Evolutionary conservation across 2,329 filamentous ascomycete species (phyloP), one percentile per base, ranked within the genome.

Genomic region (Onygena corvina): DNA sequence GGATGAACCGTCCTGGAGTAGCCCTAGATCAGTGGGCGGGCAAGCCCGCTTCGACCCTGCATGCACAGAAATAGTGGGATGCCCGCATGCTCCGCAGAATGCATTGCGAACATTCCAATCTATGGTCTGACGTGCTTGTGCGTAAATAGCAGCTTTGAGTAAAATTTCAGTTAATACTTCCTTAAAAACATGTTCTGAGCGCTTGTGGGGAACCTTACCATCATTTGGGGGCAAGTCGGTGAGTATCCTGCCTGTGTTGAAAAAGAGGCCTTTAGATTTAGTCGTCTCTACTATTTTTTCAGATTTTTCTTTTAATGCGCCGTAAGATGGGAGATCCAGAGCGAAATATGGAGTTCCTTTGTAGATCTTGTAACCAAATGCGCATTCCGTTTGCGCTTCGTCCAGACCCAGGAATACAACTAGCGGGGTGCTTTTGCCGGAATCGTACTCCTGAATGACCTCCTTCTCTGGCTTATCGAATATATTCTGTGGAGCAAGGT

Each of bases 31-130:
- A 5, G 59, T 69, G 7, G 68, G 67, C 42, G 69, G 69, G 52
- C 66, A 72, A 20, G 62, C 60, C 29, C 70, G 66, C 56, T 73
- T 72, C 12, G 64, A 67, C 30, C 68, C 68, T 4, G 64, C 69
- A 52, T 73, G 68, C 9, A 65, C 57, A 14, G 60, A 62, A 11
- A 95, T 71, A 0, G 88, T 96, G 20, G 77, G 80, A 60, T 85
- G 77, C 29, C 92, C 90, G 67, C 92, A 98, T 50, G 83, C 83
- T 27, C 81, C 88, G 66, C 92, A 98, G 73, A 87, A 98, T 25
- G 83, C 84, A 67, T 94, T 94, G 47, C 90, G 84, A 21, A 75
- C 75, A 69, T 98, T 96, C 92, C 92, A 98, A 70, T 96, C 92
- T 30, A 93, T 73, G 21, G 95, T 74, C 40, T 88, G 84, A 49